phyloP scores from a whole-genome alignment of 768 basidiomycete genomes.

The Leccinum fibrillosum region DNA sequence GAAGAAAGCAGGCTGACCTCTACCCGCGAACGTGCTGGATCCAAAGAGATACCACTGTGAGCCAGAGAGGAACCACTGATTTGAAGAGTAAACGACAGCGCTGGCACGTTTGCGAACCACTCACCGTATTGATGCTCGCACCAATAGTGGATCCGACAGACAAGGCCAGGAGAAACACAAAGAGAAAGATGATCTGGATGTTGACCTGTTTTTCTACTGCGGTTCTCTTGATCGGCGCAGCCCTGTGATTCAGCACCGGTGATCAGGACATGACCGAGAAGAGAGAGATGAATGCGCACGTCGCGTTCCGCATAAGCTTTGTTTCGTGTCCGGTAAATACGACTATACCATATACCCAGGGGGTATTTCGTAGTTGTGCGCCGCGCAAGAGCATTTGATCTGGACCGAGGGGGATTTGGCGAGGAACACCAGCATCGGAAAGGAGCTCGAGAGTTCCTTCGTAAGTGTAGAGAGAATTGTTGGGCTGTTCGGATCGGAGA shows the following conservation, averaged over 20 bases:
- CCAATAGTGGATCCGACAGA: conserved; percentile 92
- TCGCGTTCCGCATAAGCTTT: conserved; percentile 97
- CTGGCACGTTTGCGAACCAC: conserved; percentile 17
- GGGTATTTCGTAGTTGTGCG: conserved; percentile 93
- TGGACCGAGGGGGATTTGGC: conserved; percentile 88
- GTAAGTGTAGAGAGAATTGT: conserved; percentile 95
- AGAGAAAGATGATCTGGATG: conserved; percentile 92
- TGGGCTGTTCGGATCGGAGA: conserved; percentile 93
- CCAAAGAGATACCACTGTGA: conserved; percentile 91
- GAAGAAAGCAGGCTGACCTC: conserved; percentile 46
- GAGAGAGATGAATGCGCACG: conserved; percentile 51
- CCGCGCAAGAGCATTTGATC: conserved; percentile 93
- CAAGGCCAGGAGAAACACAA: conserved; percentile 80
- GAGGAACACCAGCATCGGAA: conserved; percentile 52
- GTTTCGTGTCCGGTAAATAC: conserved; percentile 98
- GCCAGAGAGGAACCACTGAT: conserved; percentile 79
- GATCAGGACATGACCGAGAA: background rate
- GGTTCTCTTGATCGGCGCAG: conserved; percentile 95
- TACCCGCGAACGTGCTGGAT: conserved; percentile 51
- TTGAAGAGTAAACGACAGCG: background rate
- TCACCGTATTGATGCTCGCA: conserved; percentile 76
- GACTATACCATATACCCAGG: conserved; percentile 92
- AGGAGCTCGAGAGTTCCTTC: conserved; percentile 76
- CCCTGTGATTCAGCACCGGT: conserved; percentile 41
- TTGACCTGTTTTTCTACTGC: conserved; percentile 97